A percentile compares a stretch with the other conserved stretches of the same genome.
Evolutionary conservation across 176 grass and related monocot genomes (phyloP).

Genomic region (Aegilops speltoides): DNA sequence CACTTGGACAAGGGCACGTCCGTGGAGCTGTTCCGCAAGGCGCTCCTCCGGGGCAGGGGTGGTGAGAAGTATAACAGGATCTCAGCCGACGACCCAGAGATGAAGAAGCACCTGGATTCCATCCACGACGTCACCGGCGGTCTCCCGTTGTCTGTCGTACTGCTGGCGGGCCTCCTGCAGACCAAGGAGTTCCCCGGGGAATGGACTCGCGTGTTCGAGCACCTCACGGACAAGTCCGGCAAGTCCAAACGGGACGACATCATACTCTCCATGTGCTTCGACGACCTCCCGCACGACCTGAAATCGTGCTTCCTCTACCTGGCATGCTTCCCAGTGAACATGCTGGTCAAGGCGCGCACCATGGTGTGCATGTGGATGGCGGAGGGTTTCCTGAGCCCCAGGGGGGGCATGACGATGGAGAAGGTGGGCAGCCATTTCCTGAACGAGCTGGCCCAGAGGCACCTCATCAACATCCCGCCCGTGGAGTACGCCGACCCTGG

Average conservation of each 20-base stretch:
- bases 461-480: no score
- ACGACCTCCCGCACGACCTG: conserved; percentile 47
- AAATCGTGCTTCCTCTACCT: conserved; percentile 58
- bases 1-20: no score
- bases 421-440: conserved; percentile 19
- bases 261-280: conserved; percentile 35
- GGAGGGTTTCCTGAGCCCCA: conserved; percentile 40
- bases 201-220: background rate
- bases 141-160: background rate
- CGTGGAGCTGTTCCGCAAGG: no score
- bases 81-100: no score
- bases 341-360: background rate
- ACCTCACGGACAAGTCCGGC: background rate
- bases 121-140: background rate
- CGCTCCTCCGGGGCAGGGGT: no score
- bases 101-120: no score
- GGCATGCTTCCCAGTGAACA: conserved; percentile 34
- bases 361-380: conserved; percentile 49
- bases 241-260: background rate
- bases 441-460: no score
- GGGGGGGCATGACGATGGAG: conserved; percentile 30
- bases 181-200: background rate
- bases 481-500: no score
- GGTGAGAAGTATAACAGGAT: no score
- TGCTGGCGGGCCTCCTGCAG: background rate